These are phyloP conservation scores for Coprinellus aureogranulatus DNA, from an alignment of 768 basidiomycete species.

Conservation along the genomic window DNA sequence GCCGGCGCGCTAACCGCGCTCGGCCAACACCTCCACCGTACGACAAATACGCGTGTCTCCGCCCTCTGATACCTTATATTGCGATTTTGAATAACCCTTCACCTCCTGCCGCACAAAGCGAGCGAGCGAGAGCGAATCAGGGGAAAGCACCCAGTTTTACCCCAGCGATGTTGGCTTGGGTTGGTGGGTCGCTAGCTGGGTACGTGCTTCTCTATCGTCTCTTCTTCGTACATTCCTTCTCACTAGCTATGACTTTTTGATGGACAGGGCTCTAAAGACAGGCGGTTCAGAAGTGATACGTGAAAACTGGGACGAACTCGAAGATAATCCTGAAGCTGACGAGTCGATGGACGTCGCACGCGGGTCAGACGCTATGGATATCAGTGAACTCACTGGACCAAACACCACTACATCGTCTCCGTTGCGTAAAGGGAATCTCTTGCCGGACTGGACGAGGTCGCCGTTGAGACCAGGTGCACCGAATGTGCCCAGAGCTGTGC, in stretches of 20 bases:
- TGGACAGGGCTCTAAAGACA: slow-evolving; percentile 73
- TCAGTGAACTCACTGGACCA: not conserved
- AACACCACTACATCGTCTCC: slow-evolving; percentile 23
- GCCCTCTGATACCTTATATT: slow-evolving; percentile 68
- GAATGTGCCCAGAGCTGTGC: too few species aligned
- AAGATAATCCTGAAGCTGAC: slow-evolving; percentile 42
- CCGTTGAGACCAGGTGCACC: slow-evolving; percentile 66
- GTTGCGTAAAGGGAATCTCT: slow-evolving; percentile 36
- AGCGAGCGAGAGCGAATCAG: slow-evolving; percentile 56
- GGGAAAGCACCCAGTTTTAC: slow-evolving; percentile 88
- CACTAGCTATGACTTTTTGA: not conserved
- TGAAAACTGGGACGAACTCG: slow-evolving; percentile 84
- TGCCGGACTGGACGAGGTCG: slow-evolving; percentile 82
- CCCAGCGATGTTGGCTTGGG: slow-evolving; percentile 81
- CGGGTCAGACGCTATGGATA: not conserved
- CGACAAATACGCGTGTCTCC: slow-evolving; percentile 74
- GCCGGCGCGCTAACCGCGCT: not conserved
- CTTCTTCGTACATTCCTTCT: not conserved
- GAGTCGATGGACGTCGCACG: slow-evolving; percentile 10
- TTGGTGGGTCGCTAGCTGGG: slow-evolving; percentile 93
- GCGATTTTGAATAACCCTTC: slow-evolving; percentile 84
- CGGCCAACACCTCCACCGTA: slow-evolving; percentile 46
- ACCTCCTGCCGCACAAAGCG: slow-evolving; percentile 49
- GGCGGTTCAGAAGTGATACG: slow-evolving; percentile 79
- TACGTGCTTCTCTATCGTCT: slow-evolving; percentile 35